phyloP scores from a whole-genome alignment of 371 early-diverging fungal species.

The Saksenaea oblongispora region DNA sequence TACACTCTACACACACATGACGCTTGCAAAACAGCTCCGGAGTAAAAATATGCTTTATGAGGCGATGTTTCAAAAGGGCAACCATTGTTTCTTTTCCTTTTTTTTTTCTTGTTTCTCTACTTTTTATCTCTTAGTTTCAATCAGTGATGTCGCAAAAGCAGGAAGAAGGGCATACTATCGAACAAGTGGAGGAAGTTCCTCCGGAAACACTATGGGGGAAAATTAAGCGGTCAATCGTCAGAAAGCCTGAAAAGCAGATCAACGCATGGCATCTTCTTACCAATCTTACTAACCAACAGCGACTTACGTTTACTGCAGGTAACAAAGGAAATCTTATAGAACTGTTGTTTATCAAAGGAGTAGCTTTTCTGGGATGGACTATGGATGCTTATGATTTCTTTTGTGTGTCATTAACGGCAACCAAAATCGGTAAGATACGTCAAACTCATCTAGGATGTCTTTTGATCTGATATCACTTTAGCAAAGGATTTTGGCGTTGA shows the following conservation, averaged over 20 bases:
- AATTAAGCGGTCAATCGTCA: constrained; percentile 40
- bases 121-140: background rate
- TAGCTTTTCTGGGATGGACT: constrained; percentile 68
- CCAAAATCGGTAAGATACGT: constrained; percentile 22
- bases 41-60: background rate
- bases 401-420: constrained; percentile 48
- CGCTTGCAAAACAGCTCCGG: background rate
- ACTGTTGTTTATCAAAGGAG: background rate
- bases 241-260: constrained; percentile 26
- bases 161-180: background rate
- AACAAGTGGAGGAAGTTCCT: constrained; percentile 19
- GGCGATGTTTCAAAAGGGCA: background rate
- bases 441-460: background rate
- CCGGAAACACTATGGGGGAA: constrained; percentile 47
- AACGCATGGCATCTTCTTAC: constrained; percentile 31
- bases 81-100: constrained; percentile 1
- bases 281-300: constrained; percentile 28
- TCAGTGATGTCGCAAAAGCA: background rate
- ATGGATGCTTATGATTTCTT: constrained; percentile 73
- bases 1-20: background rate
- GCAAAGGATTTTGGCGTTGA: constrained; percentile 52
- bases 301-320: constrained; percentile 40
- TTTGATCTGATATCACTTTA: background rate
- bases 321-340: background rate
- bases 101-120: background rate